Conservation (phyloP, 192 early-diverging fungal genomes). For the Diversispora epigaea region DNA sequence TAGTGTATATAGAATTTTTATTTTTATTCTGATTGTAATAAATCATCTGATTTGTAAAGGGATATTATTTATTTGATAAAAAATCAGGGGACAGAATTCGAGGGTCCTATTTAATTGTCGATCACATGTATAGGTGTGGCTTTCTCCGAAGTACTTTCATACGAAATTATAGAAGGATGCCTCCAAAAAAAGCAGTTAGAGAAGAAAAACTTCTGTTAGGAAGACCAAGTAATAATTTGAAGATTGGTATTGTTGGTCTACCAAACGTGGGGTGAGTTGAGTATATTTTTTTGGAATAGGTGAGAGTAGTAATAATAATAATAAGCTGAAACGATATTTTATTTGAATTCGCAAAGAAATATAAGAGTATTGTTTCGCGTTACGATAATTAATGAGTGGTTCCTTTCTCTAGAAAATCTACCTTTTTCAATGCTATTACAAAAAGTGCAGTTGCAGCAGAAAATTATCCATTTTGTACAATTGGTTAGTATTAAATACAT, state of each 20-base stretch:
- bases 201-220: conserved; percentile 79
- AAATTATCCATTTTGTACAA: conserved; percentile 99
- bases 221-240: conserved; percentile 84
- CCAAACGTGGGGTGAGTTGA: conserved; percentile 81
- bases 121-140: no score
- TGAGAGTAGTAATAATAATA: no score
- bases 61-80: no score
- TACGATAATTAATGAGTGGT: neutral
- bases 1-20: no score
- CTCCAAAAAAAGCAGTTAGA: conserved; percentile 75
- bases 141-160: neutral
- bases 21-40: no score
- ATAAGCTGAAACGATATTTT: neutral
- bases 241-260: conserved; percentile 94
- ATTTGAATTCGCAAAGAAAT: neutral
- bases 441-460: conserved; percentile 71
- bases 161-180: conserved; percentile 49
- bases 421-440: conserved; percentile 83
- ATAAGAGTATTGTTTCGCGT: neutral
- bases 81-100: no score
- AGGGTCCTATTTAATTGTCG: no score
- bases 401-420: conserved; percentile 61
- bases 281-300: no score
- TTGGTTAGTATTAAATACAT: conserved; percentile 39
- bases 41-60: no score